phyloP scores from a whole-genome alignment of 208 protist genomes.

The Lotmaria passim region DNA sequence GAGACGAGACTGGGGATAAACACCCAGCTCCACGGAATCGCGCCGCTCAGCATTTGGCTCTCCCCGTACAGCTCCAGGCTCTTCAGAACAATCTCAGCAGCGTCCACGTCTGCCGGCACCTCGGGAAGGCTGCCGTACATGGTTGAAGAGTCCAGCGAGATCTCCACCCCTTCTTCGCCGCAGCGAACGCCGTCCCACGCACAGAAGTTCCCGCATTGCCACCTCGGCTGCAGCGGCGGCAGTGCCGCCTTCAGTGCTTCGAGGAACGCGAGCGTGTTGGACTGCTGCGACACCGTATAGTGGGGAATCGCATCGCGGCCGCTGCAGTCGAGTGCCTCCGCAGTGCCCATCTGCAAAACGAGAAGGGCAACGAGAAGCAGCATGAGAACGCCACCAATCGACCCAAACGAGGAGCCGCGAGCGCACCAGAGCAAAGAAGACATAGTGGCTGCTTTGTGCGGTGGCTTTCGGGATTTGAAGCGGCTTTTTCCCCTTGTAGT shows the following conservation, averaged over 20 bases:
- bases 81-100: neutral
- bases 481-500: too few species aligned
- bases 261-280: constrained; percentile 4
- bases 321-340: neutral
- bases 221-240: neutral
- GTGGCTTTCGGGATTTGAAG: too few species aligned
- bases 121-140: constrained; percentile 12
- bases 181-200: constrained; percentile 7
- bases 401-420: too few species aligned
- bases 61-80: constrained; percentile 4
- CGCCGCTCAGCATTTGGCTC: constrained; percentile 4
- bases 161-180: neutral
- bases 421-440: too few species aligned
- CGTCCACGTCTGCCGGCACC: neutral
- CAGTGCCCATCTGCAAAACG: neutral
- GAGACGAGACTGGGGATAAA: constrained; percentile 7
- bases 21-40: constrained; percentile 11
- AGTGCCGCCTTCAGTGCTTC: neutral
- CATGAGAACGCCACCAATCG: too few species aligned
- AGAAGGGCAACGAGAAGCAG: too few species aligned
- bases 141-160: neutral
- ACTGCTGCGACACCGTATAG: neutral
- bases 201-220: constrained; percentile 10
- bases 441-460: too few species aligned
- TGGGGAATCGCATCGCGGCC: neutral